Conservation (phyloP, 148 eudicot genomes). For the Hydrangea macrophylla region DNA sequence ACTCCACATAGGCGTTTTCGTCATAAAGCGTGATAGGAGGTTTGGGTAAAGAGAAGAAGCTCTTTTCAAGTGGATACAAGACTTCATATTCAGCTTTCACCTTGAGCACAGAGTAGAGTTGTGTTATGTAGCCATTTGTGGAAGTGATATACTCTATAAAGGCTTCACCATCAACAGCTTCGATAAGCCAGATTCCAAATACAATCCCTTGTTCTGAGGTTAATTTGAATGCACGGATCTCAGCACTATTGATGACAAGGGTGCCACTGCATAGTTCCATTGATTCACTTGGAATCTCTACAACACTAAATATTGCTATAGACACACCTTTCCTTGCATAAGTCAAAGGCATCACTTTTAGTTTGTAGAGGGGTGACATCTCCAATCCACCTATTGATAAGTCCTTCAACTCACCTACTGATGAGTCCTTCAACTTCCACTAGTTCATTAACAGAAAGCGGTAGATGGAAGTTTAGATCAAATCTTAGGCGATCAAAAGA, state of each 20-base stretch:
- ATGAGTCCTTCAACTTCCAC: constrained; percentile 63
- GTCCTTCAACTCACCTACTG: too few species aligned
- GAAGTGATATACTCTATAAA: constrained; percentile 72
- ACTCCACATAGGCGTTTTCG: too few species aligned
- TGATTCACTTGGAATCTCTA: constrained; percentile 96
- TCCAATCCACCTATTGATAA: constrained; percentile 85
- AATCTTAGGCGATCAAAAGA: constrained; percentile 91
- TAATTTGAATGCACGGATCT: constrained; percentile 88
- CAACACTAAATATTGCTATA: constrained; percentile 93
- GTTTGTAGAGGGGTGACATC: constrained; percentile 78
- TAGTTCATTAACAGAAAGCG: constrained; percentile 66
- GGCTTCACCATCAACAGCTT: constrained; percentile 99
- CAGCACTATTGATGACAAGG: constrained; percentile 83
- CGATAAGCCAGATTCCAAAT: constrained; percentile 92
- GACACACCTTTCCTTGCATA: constrained; percentile 94
- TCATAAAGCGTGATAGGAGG: too few species aligned
- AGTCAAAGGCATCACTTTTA: constrained; percentile 69
- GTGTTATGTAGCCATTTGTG: constrained; percentile 84
- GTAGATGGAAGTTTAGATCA: constrained; percentile 87
- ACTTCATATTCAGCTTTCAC: too few species aligned
- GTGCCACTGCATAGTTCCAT: constrained; percentile 98
- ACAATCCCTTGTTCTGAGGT: constrained; percentile 95
- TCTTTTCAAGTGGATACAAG: too few species aligned
- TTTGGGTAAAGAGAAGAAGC: too few species aligned
- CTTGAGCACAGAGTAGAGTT: constrained; percentile 85